phyloP scores from a whole-genome alignment of 768 basidiomycete genomes.

The Amanita inopinata region DNA sequence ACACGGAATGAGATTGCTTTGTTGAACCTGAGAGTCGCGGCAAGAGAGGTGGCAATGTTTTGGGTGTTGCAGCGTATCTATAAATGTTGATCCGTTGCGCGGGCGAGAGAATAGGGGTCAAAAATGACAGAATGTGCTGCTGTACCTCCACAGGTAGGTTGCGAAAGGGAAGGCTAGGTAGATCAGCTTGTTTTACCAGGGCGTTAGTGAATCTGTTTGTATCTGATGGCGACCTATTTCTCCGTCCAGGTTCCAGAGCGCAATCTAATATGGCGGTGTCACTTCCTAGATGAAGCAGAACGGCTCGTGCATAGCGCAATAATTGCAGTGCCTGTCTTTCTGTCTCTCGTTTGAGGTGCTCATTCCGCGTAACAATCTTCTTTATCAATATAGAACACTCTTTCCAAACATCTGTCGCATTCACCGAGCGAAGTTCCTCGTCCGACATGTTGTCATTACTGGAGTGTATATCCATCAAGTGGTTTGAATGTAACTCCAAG shows the following conservation, averaged over 20 bases:
- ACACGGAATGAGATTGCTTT: neutral
- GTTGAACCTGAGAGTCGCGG: constrained; percentile 5
- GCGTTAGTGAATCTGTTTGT: neutral
- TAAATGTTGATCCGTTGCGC: constrained; percentile 45
- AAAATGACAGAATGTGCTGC: constrained; percentile 44
- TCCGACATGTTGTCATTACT: constrained; percentile 17
- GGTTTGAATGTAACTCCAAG: constrained; percentile 44
- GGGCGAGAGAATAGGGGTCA: constrained; percentile 47
- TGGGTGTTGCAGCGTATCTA: constrained; percentile 28
- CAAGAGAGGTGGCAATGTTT: constrained; percentile 6
- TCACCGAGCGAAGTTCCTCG: constrained; percentile 10
- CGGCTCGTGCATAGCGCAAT: constrained; percentile 37
- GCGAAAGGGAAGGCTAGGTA: constrained; percentile 22
- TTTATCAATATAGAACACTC: constrained; percentile 23
- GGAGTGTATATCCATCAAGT: constrained; percentile 19
- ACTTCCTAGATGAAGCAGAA: constrained; percentile 31
- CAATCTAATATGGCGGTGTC: constrained; percentile 1
- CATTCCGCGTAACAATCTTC: constrained; percentile 33
- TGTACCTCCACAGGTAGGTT: constrained; percentile 48
- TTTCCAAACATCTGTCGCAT: constrained; percentile 23
- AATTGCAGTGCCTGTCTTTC: constrained; percentile 39
- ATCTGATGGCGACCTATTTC: constrained; percentile 4
- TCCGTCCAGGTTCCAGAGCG: neutral
- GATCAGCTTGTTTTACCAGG: constrained; percentile 10
- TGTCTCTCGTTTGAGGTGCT: constrained; percentile 24